Percentiles rank a stretch among this genome's conserved stretches.
These are phyloP conservation scores for Aphanomyces invadans DNA, from an alignment of 352 stramenopile species.

Conservation along the genomic window DNA sequence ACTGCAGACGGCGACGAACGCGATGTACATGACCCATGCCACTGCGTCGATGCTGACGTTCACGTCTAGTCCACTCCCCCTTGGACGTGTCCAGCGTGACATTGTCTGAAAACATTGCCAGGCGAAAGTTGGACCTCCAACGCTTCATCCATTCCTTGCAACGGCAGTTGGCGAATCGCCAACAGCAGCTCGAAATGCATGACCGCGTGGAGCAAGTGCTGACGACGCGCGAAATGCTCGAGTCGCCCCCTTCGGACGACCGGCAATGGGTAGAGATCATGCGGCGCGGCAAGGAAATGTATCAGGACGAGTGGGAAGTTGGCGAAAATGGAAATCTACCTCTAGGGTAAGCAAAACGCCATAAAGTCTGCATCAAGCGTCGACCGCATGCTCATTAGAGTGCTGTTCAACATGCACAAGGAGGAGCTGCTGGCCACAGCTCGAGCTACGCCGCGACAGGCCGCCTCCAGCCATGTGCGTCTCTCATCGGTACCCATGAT, in stretches of 20 bases:
- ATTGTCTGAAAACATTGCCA: constrained; percentile 41
- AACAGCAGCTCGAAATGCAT: constrained; percentile 53
- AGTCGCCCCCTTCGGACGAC: constrained; percentile 29
- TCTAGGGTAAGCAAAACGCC: constrained; percentile 31
- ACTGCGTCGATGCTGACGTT: neutral
- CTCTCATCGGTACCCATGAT: neutral
- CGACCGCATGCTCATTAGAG: too few species aligned
- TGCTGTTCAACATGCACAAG: constrained; percentile 65
- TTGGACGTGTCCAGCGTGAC: constrained; percentile 12
- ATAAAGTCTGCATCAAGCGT: too few species aligned
- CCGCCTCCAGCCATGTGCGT: neutral
- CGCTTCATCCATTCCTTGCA: constrained; percentile 50
- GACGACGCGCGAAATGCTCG: constrained; percentile 32
- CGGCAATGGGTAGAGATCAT: constrained; percentile 48
- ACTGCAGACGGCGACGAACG: neutral
- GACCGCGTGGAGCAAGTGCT: constrained; percentile 61
- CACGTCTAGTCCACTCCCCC: constrained; percentile 15
- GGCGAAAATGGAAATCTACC: constrained; percentile 34
- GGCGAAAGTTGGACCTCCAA: constrained; percentile 52
- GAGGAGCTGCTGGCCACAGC: constrained; percentile 60
- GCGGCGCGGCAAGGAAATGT: constrained; percentile 48
- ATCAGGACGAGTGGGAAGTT: constrained; percentile 51
- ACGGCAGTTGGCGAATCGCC: constrained; percentile 36
- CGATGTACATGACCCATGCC: neutral
- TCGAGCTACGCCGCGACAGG: neutral